Percentiles rank a stretch among this genome's conserved stretches.
Conservation (phyloP, 805 yeast genomes). For the Saccharomycopsis amapae region DNA sequence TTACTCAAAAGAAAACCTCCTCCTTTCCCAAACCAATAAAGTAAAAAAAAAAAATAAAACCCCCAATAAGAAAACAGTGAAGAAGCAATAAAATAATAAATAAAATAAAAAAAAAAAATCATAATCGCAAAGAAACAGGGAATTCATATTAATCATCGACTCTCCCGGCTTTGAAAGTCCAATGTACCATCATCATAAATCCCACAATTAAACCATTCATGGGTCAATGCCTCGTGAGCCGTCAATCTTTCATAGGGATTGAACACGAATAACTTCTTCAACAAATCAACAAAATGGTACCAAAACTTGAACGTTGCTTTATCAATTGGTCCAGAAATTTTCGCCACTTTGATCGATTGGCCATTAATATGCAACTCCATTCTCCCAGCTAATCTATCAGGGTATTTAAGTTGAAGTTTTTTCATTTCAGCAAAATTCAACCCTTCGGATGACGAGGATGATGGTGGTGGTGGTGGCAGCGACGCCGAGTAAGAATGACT, state of each 20-base stretch:
- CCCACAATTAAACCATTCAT: constrained; percentile 73
- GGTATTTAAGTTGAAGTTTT: not conserved
- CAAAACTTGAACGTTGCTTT: constrained; percentile 69
- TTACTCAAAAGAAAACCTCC: too few relatives aligned
- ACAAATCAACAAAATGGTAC: constrained; percentile 70
- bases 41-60: too few relatives aligned
- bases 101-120: too few relatives aligned
- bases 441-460: too few relatives aligned
- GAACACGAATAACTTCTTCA: constrained; percentile 56
- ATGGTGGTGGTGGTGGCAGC: too few relatives aligned
- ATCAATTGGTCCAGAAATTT: constrained; percentile 29
- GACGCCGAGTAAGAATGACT: too few relatives aligned
- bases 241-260: constrained; percentile 69
- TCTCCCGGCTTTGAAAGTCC: too few relatives aligned
- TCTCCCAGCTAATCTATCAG: not conserved
- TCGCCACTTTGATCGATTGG: not conserved
- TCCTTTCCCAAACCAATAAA: too few relatives aligned
- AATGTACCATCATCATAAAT: constrained; percentile 48
- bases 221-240: constrained; percentile 69
- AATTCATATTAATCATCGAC: too few relatives aligned
- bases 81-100: too few relatives aligned
- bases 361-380: constrained; percentile 2
- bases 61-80: too few relatives aligned
- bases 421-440: not conserved
- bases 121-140: too few relatives aligned